Base-by-base conservation (phyloP, 1,284 basidiomycete species). In the Xanthoconium separans region DNA sequence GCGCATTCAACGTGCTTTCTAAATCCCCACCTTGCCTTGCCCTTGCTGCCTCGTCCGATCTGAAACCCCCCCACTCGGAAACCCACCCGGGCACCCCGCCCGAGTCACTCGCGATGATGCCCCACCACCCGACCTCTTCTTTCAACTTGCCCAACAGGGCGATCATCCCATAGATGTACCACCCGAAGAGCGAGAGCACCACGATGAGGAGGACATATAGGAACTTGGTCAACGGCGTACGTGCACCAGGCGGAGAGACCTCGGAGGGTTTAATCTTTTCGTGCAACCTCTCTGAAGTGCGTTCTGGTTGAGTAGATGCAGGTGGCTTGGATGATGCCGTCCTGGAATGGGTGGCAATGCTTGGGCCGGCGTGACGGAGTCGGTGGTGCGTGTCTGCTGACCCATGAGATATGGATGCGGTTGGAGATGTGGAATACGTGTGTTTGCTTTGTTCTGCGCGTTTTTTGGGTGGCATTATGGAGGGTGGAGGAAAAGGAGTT, bases 1-100 rank as follows among this genome's bases (percentile, higher is more conserved):
- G 72, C 18, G 76, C 79, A 50, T 80, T 77, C 51, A 89, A 80
- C 36, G 76, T 73, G 6, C 75, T 71, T 59, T 87, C 84, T 30
- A 61, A n/a, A n/a, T 66, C 47, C 1, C 20, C 55, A 6, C 22
- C 18, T 12, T 34, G 5, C 29, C 13, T 10, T 12, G 29, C 51
- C 29, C 13, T 10, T 12, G 29, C 51, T 4, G 39, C 3, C 20
- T 37, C 16, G 31, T 40, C 55, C 16, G 50, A 33, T 9, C 41
- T 27, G 2, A 30, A 29, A 7, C 31, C 39, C 45, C 50, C 33
- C 10, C 42, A 31, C 6, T 34, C 41, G 13, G 29, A 4, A 3
- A 20, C 45, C 54, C 62, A 54, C 6, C n/a, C 29, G 11, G 5
- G 2, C 27, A n/a, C 29, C 12, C 27, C 29, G 5, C 44, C 34